A percentile compares a stretch with the other conserved stretches of the same genome.
Evolutionary conservation across 805 yeast species (phyloP).

Genomic region (Kazachstania africana): DNA sequence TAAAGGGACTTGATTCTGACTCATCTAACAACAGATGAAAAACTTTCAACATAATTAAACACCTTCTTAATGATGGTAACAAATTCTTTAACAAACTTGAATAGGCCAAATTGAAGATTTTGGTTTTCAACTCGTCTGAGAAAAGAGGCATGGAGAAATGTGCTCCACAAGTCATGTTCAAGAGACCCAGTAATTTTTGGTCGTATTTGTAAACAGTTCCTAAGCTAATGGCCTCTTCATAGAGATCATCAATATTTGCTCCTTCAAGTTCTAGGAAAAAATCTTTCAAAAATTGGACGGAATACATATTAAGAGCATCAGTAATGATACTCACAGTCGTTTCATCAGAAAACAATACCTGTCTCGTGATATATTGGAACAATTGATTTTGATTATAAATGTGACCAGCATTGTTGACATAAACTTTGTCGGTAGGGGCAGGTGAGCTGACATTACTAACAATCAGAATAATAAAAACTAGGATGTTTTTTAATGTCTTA

Average conservation of each 20-base stretch:
- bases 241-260: slow-evolving; percentile 4
- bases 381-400: slow-evolving; percentile 14
- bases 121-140: not conserved
- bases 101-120: slow-evolving; percentile 13
- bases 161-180: not conserved
- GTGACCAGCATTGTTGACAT: slow-evolving; percentile 7
- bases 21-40: slow-evolving; percentile 21
- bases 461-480: slow-evolving; percentile 16
- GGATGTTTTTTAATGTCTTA: slow-evolving; percentile 25
- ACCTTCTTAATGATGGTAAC: slow-evolving; percentile 21
- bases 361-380: slow-evolving; percentile 21
- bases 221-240: slow-evolving; percentile 1
- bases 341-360: slow-evolving; percentile 9
- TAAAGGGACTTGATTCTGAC: slow-evolving; percentile 14
- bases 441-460: slow-evolving; percentile 16
- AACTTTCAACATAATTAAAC: slow-evolving; percentile 23
- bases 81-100: slow-evolving; percentile 13
- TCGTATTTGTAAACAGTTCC: slow-evolving; percentile 3
- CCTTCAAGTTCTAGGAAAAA: slow-evolving; percentile 2
- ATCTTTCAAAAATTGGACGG: slow-evolving; percentile 10
- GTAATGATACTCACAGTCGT: slow-evolving; percentile 11
- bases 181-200: not conserved
- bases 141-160: not conserved
- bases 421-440: slow-evolving; percentile 7
- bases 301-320: slow-evolving; percentile 7